Percentiles rank a stretch among this genome's conserved stretches.
Conservation (phyloP, 345 rosid genomes). For the Pistacia atlantica region DNA sequence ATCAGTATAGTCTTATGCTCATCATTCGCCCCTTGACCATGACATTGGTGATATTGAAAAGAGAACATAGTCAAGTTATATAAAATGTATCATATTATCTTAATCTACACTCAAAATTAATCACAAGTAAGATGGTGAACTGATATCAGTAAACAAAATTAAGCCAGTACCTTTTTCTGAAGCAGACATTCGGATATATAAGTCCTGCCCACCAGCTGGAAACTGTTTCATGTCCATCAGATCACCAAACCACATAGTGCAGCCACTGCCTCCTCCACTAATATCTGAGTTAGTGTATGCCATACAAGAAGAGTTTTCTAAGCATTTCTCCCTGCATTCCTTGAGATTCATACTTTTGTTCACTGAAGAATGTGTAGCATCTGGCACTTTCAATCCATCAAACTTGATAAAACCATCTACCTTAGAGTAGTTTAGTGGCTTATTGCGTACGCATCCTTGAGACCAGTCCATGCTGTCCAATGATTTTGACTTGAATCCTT, state of each 20-base stretch:
- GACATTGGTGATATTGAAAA: neutral
- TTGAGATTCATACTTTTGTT: constrained; percentile 16
- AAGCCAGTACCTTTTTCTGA: constrained; percentile 36
- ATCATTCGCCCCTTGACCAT: neutral
- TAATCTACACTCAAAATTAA: neutral
- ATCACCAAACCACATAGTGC: constrained; percentile 37
- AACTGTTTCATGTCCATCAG: constrained; percentile 39
- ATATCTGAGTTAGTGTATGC: constrained; percentile 37
- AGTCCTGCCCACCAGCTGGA: constrained; percentile 35
- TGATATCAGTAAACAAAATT: constrained; percentile 27
- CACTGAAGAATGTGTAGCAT: constrained; percentile 24
- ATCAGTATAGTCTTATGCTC: constrained; percentile 5
- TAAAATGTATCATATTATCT: neutral
- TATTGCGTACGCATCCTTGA: constrained; percentile 32
- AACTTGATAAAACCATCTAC: constrained; percentile 37
- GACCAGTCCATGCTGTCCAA: neutral
- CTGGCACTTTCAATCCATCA: constrained; percentile 36
- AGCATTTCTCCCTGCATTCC: constrained; percentile 36
- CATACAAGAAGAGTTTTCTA: constrained; percentile 38
- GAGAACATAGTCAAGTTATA: neutral
- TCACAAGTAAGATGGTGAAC: neutral
- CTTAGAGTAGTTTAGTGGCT: constrained; percentile 27
- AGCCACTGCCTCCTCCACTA: constrained; percentile 34
- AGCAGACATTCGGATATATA: constrained; percentile 45
- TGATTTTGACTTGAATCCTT: constrained; percentile 18